Evolutionary conservation across 2,329 filamentous ascomycete species (phyloP).

Genomic region (Nectriaceae sp.): DNA sequence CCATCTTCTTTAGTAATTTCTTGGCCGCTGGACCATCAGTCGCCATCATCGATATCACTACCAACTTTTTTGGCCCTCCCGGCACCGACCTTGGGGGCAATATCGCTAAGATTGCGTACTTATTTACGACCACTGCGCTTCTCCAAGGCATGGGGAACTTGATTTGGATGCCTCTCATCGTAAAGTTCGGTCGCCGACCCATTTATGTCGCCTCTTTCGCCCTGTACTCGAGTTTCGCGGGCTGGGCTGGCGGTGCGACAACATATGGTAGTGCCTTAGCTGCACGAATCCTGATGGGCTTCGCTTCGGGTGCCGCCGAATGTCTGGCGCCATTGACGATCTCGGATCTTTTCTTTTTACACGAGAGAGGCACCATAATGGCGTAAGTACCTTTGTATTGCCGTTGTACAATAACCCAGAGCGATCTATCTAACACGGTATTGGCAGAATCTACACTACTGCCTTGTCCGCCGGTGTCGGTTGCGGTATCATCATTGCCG

Average conservation of each 20-base stretch:
- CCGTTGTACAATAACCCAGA: neutral
- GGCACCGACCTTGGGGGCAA: slow-evolving; percentile 7
- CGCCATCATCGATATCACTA: slow-evolving; percentile 13
- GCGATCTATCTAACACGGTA: neutral
- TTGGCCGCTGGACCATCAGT: slow-evolving; percentile 15
- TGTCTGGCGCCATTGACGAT: slow-evolving; percentile 48
- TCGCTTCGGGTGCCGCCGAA: slow-evolving; percentile 15
- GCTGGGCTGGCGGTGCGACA: slow-evolving; percentile 11
- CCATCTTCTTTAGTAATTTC: slow-evolving; percentile 18
- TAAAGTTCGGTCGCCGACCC: slow-evolving; percentile 16
- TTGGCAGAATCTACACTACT: slow-evolving; percentile 36
- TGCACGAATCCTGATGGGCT: slow-evolving; percentile 16
- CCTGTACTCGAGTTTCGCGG: slow-evolving; percentile 11
- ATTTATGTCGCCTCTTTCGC: slow-evolving; percentile 15
- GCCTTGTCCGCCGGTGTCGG: slow-evolving; percentile 41
- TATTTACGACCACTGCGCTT: slow-evolving; percentile 14
- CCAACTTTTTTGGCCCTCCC: slow-evolving; percentile 11
- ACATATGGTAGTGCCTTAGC: slow-evolving; percentile 12
- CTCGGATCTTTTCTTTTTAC: slow-evolving; percentile 55
- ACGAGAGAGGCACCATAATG: slow-evolving; percentile 53
- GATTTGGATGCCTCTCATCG: slow-evolving; percentile 18
- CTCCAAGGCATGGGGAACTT: slow-evolving; percentile 17
- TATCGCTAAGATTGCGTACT: slow-evolving; percentile 16
- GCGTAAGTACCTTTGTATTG: slow-evolving; percentile 34
- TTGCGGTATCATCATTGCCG: slow-evolving; percentile 41